Conservation (phyloP, 2,329 filamentous ascomycete genomes). For the Ceratocystis cacaofunesta region DNA sequence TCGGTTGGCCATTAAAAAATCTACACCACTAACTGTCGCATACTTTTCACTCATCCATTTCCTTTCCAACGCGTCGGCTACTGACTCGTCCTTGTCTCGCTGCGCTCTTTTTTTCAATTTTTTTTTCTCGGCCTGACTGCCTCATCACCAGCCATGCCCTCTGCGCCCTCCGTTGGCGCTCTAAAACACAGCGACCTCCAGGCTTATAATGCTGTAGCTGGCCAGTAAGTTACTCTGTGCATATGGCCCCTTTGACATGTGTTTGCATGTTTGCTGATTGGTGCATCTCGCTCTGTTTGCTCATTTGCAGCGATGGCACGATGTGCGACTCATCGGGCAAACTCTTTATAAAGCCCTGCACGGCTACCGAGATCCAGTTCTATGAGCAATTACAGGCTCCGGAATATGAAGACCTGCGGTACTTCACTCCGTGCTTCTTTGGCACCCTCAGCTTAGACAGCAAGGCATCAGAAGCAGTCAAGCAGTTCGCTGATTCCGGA, state of each 20-base stretch:
- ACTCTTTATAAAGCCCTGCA: constrained; percentile 90
- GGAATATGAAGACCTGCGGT: constrained; percentile 42
- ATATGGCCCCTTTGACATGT: background rate
- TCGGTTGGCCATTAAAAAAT: background rate
- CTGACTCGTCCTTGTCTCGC: too few relatives aligned
- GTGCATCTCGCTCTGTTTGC: background rate
- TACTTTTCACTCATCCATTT: background rate
- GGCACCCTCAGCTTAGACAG: constrained; percentile 61
- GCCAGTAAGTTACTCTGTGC: constrained; percentile 49
- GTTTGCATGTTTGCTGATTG: background rate
- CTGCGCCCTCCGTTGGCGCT: background rate
- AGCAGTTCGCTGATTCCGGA: background rate
- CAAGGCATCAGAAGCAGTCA: background rate
- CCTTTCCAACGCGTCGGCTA: background rate
- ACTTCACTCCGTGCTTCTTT: constrained; percentile 73
- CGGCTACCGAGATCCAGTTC: constrained; percentile 69
- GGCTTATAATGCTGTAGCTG: constrained; percentile 62
- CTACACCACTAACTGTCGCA: background rate
- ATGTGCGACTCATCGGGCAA: constrained; percentile 70
- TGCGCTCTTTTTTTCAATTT: too few relatives aligned
- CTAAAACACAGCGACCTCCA: constrained; percentile 19
- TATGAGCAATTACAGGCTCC: constrained; percentile 66
- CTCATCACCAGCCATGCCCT: background rate
- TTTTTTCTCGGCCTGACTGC: too few relatives aligned
- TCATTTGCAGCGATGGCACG: constrained; percentile 62